Percentiles rank a stretch among this genome's conserved stretches.
Evolutionary conservation across 1,284 basidiomycete species (phyloP).

Genomic region (Malassezia furfur): DNA sequence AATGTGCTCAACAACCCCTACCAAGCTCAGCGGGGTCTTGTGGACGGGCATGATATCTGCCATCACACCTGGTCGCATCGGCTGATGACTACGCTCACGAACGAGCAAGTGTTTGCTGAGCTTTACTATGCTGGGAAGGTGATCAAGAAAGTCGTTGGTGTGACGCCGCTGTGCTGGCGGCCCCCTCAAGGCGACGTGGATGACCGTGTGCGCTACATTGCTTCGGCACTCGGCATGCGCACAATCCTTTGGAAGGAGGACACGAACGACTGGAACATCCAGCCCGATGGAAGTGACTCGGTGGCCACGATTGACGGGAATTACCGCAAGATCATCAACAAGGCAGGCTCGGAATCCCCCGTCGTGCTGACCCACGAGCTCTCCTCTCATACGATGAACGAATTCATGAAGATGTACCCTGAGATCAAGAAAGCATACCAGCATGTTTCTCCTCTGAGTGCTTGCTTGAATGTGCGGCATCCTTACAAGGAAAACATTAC

Average conservation of each 20-base stretch:
- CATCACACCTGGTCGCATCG: conserved; percentile 50
- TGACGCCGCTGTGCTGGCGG: conserved; percentile 52
- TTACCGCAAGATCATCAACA: conserved; percentile 10
- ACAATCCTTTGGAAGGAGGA: conserved; percentile 53
- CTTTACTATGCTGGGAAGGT: conserved; percentile 53
- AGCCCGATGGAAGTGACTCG: conserved; percentile 47
- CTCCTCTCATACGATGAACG: conserved; percentile 17
- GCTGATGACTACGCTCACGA: conserved; percentile 52
- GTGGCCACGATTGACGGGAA: conserved; percentile 13
- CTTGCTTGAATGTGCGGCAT: conserved; percentile 21
- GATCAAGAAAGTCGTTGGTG: conserved; percentile 53
- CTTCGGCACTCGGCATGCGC: conserved; percentile 51
- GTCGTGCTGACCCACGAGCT: conserved; percentile 30
- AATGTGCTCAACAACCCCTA: conserved; percentile 55
- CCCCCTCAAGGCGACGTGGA: conserved; percentile 54
- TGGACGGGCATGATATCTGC: conserved; percentile 39
- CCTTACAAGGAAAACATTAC: conserved; percentile 21
- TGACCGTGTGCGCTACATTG: conserved; percentile 54
- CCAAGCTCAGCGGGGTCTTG: conserved; percentile 52
- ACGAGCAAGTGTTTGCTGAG: conserved; percentile 55
- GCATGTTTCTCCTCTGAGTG: conserved; percentile 21
- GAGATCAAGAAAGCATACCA: conserved; percentile 19
- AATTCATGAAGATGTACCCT: conserved; percentile 22
- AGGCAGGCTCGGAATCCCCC: conserved; percentile 6
- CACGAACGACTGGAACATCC: conserved; percentile 49